Evolutionary conservation across 768 basidiomycete species (phyloP).

Genomic region (Amanita rimosa): DNA sequence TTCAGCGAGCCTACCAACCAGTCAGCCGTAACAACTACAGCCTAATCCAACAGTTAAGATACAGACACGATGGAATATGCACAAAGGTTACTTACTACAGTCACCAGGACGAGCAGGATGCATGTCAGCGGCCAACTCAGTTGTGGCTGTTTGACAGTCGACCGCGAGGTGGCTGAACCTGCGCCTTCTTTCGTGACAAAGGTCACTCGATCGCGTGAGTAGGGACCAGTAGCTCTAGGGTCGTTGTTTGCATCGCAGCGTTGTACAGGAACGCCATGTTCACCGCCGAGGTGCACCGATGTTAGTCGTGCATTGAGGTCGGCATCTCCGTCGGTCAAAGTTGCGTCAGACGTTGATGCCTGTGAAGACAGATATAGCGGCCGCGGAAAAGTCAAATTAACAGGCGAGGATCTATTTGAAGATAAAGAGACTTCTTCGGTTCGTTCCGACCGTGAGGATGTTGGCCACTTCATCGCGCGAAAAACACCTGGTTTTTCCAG

Average conservation of each 20-base stretch:
- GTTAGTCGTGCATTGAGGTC: background rate
- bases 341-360: constrained; percentile 10
- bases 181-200: background rate
- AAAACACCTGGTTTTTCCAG: constrained; percentile 20
- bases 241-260: background rate
- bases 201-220: background rate
- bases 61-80: background rate
- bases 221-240: background rate
- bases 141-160: constrained; percentile 29
- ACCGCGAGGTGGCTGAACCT: background rate
- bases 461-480: constrained; percentile 8
- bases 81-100: constrained; percentile 36
- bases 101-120: constrained; percentile 43
- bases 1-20: constrained; percentile 79
- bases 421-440: constrained; percentile 1
- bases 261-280: background rate
- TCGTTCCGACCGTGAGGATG: background rate
- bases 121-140: constrained; percentile 51
- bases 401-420: constrained; percentile 4
- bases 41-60: constrained; percentile 18
- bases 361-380: constrained; percentile 11
- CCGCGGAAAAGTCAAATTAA: constrained; percentile 10
- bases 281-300: background rate
- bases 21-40: constrained; percentile 47
- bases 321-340: constrained; percentile 8